phyloP scores from a whole-genome alignment of 805 yeast genomes.

The Metschnikowia continentalis region DNA sequence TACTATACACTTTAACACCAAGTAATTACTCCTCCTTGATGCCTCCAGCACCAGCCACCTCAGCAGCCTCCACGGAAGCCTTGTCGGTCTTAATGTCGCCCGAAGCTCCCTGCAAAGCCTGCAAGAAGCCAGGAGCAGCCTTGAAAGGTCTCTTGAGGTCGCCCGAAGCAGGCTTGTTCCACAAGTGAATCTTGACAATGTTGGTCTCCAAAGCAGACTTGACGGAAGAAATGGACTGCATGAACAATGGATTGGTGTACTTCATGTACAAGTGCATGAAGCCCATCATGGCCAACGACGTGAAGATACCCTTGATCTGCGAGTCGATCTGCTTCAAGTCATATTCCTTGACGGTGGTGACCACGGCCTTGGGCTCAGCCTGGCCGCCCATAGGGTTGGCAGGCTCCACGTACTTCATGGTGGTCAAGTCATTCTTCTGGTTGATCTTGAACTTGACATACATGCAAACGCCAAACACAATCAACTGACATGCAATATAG shows the following conservation, averaged over 20 bases:
- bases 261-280: slow-evolving; percentile 98
- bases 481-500: slow-evolving; percentile 61
- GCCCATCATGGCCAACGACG: slow-evolving; percentile 93
- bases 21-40: slow-evolving; percentile 68
- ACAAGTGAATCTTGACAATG: slow-evolving; percentile 85
- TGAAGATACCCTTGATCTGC: slow-evolving; percentile 77
- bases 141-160: slow-evolving; percentile 96
- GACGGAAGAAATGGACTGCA: slow-evolving; percentile 89
- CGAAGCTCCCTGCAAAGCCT: slow-evolving; percentile 60
- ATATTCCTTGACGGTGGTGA: slow-evolving; percentile 92
- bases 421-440: slow-evolving; percentile 83
- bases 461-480: slow-evolving; percentile 65
- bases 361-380: slow-evolving; percentile 67
- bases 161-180: slow-evolving; percentile 77
- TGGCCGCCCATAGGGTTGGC: slow-evolving; percentile 76
- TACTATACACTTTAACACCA: no score
- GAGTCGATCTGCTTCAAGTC: slow-evolving; percentile 82
- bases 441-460: slow-evolving; percentile 57
- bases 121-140: slow-evolving; percentile 53
- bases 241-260: slow-evolving; percentile 92
- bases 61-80: slow-evolving; percentile 80
- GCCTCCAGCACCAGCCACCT: slow-evolving; percentile 82
- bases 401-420: slow-evolving; percentile 85
- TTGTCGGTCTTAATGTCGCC: slow-evolving; percentile 73
- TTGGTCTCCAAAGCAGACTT: slow-evolving; percentile 88